Conservation (phyloP, 805 yeast species). For the Pichia phayaonensis region DNA sequence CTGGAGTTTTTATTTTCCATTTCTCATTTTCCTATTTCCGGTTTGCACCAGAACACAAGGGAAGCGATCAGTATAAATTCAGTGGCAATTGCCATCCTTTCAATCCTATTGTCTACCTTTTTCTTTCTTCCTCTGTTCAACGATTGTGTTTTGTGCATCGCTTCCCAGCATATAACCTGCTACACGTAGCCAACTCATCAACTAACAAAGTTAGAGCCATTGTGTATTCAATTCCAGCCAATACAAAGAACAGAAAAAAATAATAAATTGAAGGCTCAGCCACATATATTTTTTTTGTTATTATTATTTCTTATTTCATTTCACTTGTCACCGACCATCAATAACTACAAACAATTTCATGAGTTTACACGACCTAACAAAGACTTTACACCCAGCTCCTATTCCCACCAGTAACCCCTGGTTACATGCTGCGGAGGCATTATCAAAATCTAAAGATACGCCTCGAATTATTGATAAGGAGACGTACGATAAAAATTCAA, state of each 20-base stretch:
- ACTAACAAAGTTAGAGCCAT: background rate
- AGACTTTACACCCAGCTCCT: constrained; percentile 24
- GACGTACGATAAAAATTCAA: background rate
- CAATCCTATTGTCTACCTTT: too few relatives aligned
- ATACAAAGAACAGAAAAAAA: background rate
- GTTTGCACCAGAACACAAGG: background rate
- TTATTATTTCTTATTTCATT: background rate
- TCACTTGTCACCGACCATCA: background rate
- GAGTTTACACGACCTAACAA: constrained; percentile 3
- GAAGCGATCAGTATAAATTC: background rate
- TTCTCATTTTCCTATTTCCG: too few relatives aligned
- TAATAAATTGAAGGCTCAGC: constrained; percentile 1
- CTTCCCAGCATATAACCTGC: background rate
- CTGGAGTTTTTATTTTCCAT: background rate
- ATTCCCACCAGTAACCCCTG: constrained; percentile 24
- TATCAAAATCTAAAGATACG: constrained; percentile 1
- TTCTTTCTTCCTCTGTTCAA: background rate
- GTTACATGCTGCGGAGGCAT: constrained; percentile 8
- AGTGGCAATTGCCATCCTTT: background rate
- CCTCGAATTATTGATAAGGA: background rate
- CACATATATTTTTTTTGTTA: background rate
- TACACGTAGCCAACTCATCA: background rate
- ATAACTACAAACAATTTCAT: background rate
- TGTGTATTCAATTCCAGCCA: background rate
- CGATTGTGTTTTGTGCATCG: background rate